Conservation (phyloP, 106 monocot genomes). For the Alisma plantagoaquatica region DNA sequence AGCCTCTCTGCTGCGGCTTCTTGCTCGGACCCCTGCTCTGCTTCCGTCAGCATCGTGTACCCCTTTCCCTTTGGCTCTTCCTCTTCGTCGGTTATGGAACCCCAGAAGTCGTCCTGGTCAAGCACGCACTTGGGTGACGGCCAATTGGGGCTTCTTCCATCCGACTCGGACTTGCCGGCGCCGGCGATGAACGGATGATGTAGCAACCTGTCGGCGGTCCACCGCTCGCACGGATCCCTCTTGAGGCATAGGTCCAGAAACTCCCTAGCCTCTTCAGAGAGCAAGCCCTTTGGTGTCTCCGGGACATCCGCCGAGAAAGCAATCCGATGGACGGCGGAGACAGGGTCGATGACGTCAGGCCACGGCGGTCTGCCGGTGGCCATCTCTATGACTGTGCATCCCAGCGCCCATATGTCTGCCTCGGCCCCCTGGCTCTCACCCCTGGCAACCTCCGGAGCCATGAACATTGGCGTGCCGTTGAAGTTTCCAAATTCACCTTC, state of each 20-base stretch:
- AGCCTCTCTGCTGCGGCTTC: slow-evolving; percentile 1
- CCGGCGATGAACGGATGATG: slow-evolving; percentile 25
- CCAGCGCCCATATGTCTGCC: slow-evolving; percentile 17
- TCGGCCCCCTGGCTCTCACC: slow-evolving; percentile 11
- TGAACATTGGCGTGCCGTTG: slow-evolving; percentile 27
- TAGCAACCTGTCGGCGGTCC: slow-evolving; percentile 35
- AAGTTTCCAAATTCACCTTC: neutral
- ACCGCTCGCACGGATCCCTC: slow-evolving; percentile 14
- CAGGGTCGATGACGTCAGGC: slow-evolving; percentile 10
- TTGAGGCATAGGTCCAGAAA: slow-evolving; percentile 21
- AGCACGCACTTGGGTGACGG: too few relatives aligned
- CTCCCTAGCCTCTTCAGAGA: slow-evolving; percentile 26
- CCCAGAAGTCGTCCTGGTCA: too few relatives aligned
- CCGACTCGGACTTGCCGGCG: slow-evolving; percentile 18
- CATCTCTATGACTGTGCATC: too few relatives aligned
- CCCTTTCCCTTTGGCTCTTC: slow-evolving; percentile 24
- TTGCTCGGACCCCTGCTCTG: slow-evolving; percentile 9
- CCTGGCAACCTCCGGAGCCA: slow-evolving; percentile 29
- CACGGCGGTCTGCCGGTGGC: slow-evolving; percentile 9
- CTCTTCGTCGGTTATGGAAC: too few relatives aligned
- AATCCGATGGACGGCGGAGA: slow-evolving; percentile 24
- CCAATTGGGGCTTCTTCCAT: slow-evolving; percentile 42
- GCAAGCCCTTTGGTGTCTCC: slow-evolving; percentile 2
- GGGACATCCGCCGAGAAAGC: slow-evolving; percentile 24
- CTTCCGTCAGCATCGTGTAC: slow-evolving; percentile 22